phyloP scores from a whole-genome alignment of 2,329 filamentous ascomycete species.

The Alternaria dauci region DNA sequence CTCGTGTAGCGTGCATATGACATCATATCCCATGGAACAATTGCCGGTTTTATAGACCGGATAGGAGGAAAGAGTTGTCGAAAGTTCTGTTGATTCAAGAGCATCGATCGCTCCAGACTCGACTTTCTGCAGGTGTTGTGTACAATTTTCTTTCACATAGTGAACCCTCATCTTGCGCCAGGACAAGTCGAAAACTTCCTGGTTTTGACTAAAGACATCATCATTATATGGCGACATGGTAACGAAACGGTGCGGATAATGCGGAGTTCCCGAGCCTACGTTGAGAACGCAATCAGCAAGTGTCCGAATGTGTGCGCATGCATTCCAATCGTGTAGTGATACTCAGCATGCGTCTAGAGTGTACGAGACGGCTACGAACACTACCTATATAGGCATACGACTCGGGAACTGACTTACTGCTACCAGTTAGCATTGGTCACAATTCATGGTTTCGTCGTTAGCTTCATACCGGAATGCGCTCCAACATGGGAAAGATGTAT shows the following conservation, averaged over 20 bases:
- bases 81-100: background rate
- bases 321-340: background rate
- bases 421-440: background rate
- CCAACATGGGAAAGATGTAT: background rate
- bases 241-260: background rate
- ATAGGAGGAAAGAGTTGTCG: background rate
- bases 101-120: rapidly evolving
- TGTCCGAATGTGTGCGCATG: background rate
- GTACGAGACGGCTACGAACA: too few species aligned
- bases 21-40: background rate
- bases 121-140: background rate
- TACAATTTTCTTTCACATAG: background rate
- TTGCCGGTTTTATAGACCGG: background rate
- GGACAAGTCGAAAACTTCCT: background rate
- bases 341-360: background rate
- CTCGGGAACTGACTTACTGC: background rate
- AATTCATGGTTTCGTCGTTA: background rate
- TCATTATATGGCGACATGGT: background rate
- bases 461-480: background rate
- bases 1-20: background rate
- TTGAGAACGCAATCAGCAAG: background rate
- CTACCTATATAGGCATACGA: too few species aligned
- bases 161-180: background rate
- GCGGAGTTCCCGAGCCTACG: background rate
- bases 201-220: background rate